phyloP scores from a whole-genome alignment of 768 basidiomycete species.

The Lepiota brunneoincarnata region DNA sequence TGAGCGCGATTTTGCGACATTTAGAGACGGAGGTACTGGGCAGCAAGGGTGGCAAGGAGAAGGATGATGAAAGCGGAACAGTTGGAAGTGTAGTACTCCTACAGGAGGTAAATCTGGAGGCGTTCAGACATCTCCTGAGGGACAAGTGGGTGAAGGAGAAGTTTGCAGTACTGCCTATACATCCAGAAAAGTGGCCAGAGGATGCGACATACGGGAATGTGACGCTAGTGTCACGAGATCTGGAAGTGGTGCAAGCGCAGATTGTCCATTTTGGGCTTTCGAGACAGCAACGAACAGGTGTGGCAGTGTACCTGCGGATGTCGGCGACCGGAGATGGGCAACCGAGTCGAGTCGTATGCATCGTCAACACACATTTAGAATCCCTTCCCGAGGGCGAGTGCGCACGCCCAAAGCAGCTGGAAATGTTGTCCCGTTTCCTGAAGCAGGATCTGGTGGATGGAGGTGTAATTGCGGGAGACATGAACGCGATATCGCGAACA shows the following conservation, averaged over 20 bases:
- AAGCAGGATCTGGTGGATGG: constrained; percentile 46
- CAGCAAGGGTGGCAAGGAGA: constrained; percentile 21
- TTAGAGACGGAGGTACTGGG: constrained; percentile 51
- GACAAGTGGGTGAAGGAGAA: constrained; percentile 61
- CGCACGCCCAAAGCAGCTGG: constrained; percentile 49
- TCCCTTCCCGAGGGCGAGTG: constrained; percentile 45
- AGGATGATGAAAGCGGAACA: constrained; percentile 23
- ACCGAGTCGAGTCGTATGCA: constrained; percentile 45
- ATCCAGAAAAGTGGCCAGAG: constrained; percentile 52
- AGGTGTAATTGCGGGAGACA: constrained; percentile 68
- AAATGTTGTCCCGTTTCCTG: constrained; percentile 48
- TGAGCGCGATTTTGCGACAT: constrained; percentile 47
- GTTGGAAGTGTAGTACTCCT: constrained; percentile 60
- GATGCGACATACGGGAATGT: constrained; percentile 58
- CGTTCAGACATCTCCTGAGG: constrained; percentile 46
- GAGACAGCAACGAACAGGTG: constrained; percentile 48
- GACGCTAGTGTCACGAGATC: constrained; percentile 60
- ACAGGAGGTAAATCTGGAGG: constrained; percentile 57
- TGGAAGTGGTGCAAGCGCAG: constrained; percentile 46
- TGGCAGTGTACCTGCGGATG: constrained; percentile 56
- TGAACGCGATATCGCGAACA: constrained; percentile 57
- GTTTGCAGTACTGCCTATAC: constrained; percentile 58
- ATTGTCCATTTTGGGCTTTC: constrained; percentile 54
- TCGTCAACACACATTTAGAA: constrained; percentile 77
- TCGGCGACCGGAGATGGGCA: constrained; percentile 29